A percentile compares a stretch with the other conserved stretches of the same genome.
These are phyloP conservation scores for Cercophora newfieldiana DNA, from an alignment of 495 filamentous ascomycete genomes.

Conservation along the genomic window DNA sequence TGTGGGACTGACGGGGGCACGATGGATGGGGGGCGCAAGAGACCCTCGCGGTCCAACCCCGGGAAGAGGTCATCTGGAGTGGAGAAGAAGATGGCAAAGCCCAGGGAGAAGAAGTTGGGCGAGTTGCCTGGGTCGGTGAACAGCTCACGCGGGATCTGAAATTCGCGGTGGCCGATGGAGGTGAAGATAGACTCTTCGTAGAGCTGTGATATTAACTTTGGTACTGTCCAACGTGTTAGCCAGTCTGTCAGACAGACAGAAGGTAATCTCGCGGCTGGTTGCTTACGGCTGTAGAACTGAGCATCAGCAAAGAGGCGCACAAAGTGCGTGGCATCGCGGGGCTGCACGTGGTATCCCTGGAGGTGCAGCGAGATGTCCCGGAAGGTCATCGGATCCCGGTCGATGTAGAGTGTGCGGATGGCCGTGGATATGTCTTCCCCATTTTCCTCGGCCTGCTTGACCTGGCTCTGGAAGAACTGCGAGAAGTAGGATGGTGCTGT, in stretches of 20 bases:
- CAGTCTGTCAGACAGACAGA: background rate
- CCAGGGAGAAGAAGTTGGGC: conserved; percentile 94
- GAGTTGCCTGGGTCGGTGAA: conserved; percentile 83
- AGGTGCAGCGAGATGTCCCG: conserved; percentile 86
- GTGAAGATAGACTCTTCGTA: conserved; percentile 92
- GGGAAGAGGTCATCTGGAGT: conserved; percentile 80
- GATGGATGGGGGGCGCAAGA: conserved; percentile 90
- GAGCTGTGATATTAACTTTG: conserved; percentile 88
- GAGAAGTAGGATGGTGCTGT: conserved; percentile 97
- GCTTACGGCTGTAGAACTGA: conserved; percentile 85
- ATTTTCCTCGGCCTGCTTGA: conserved; percentile 60
- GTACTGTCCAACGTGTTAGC: conserved; percentile 53
- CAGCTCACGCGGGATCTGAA: conserved; percentile 86
- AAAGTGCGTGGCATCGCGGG: conserved; percentile 80
- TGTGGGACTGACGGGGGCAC: conserved; percentile 77
- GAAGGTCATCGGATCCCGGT: conserved; percentile 90
- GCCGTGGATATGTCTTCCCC: conserved; percentile 50
- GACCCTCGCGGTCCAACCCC: conserved; percentile 72
- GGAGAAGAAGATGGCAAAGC: conserved; percentile 86
- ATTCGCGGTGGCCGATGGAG: conserved; percentile 79
- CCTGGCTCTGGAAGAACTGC: conserved; percentile 84
- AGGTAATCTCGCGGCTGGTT: background rate
- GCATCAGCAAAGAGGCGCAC: conserved; percentile 93
- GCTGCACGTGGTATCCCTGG: conserved; percentile 87
- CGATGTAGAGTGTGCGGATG: conserved; percentile 82